Evolutionary conservation across 768 basidiomycete genomes (phyloP), one percentile per base, ranked within the genome.

Genomic region (Lactifluus subvellereus): DNA sequence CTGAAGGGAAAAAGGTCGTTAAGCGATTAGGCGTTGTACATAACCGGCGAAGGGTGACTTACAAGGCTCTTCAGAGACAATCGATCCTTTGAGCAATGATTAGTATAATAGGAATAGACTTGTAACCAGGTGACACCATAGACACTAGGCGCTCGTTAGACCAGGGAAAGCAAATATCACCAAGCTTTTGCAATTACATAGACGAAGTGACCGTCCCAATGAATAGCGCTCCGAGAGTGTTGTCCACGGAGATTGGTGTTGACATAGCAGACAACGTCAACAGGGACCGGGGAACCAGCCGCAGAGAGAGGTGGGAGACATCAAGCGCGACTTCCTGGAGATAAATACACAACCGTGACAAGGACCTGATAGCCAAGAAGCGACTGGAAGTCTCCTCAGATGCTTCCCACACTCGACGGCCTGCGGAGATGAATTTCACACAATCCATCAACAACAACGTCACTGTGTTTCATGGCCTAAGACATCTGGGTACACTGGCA

Each of bases 101-200:
- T 37, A 10, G 6, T 48, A 27, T 49, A 57, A 16, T 57, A 57
- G 20, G 57, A 57, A 49, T 57, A 57, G 1, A 57, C 57, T 30
- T 57, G 57, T 13, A 38, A 57, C 47, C 32, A 57, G 4, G 57
- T 57, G 14, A 57, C 14, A 11, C 57, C 57, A 38, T 57, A 57
- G 35, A 57, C n/a, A 1, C 57, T 57, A 27, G 2, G 18, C 16
- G 22, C 1, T 18, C 6, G 33, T 48, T 33, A 16, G 16, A 9
- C 7, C 7, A 33, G 10, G 18, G 9, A 6, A 0, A 33, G 7
- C 20, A n/a, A 11, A 20, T 30, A 6, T n/a, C 30, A 30, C 48
- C 3, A 49, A 49, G 48, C 48, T 30, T 22, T 14, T 5, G 5
- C 13, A 49, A 22, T 35, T 56, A 60, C 59, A 35, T 42, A 42